Evolutionary conservation across 1,139 yeast genomes (phyloP).

Genomic region (Yamadazyma friedrichii): DNA sequence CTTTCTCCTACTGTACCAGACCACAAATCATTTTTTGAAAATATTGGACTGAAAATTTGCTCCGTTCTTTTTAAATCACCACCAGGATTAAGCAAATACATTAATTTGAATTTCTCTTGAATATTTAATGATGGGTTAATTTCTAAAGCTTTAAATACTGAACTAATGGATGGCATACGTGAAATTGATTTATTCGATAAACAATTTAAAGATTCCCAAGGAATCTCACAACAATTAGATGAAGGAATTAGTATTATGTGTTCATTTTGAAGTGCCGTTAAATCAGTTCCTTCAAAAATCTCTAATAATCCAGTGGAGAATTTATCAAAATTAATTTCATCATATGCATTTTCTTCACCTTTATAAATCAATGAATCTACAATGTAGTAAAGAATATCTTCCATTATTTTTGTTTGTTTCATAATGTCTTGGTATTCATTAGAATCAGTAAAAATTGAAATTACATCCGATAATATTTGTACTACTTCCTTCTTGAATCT

Average conservation of each 20-base stretch:
- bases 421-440: slow-evolving; percentile 1
- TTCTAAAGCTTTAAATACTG: slow-evolving; percentile 41
- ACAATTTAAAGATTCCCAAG: slow-evolving; percentile 83
- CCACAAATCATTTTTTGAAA: slow-evolving; percentile 48
- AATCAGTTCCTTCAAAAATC: slow-evolving; percentile 20
- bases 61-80: slow-evolving; percentile 76
- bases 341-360: slow-evolving; percentile 64
- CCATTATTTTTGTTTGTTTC: slow-evolving; percentile 27
- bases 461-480: background rate
- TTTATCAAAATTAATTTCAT: slow-evolving; percentile 60
- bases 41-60: slow-evolving; percentile 48
- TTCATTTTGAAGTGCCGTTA: slow-evolving; percentile 8
- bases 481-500: background rate
- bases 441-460: background rate
- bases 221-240: slow-evolving; percentile 60
- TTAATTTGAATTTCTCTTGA: background rate
- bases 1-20: slow-evolving; percentile 48
- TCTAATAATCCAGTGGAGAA: slow-evolving; percentile 44
- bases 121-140: slow-evolving; percentile 3
- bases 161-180: slow-evolving; percentile 67
- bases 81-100: slow-evolving; percentile 75
- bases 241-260: slow-evolving; percentile 75
- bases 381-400: slow-evolving; percentile 63
- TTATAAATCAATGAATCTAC: slow-evolving; percentile 60
- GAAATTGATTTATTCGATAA: slow-evolving; percentile 59